Base-by-base conservation (phyloP, 148 eudicot species). In the Spergularia bocconei region DNA sequence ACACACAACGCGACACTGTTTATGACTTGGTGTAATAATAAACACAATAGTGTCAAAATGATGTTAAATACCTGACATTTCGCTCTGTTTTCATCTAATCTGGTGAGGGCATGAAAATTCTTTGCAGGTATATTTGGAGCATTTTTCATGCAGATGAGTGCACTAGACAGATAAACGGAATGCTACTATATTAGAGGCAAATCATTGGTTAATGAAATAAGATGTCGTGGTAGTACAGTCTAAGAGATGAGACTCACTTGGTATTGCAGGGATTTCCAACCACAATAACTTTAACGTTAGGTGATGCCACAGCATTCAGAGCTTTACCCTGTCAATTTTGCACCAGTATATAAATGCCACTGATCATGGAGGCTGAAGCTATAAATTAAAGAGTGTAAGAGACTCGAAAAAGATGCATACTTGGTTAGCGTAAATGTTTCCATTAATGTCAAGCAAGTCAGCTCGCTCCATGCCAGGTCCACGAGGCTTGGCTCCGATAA, bases 201-300 rank as follows among this genome's bases (percentile, higher is more conserved):
- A 14, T 0, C 17, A 21, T 33, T 14, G 17, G 2, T 51, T 3
- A 36, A 55, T n/a, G 50, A 13, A 19, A 38, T 25, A 2, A 5
- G 13, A 75, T 11, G 33, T 39, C 21, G 47, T 20, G 9, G 66
- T 2, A 10, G 7, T 50, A 50, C 4, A 13, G 19, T n/a, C 56
- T 16, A 63, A 75, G 17, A 50, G 15, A 44, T 23, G 21, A 57
- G 58, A 59, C 78, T 85, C 85, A 96, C 99, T 96, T 96, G 81
- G 99, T 96, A 75, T 96, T 96, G 86, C 99, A 96, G 48, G 99
- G 99, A 85, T 96, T 96, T 50, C 99, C 99, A 73, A 96, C 99
- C 13, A 96, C 93, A 48, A 96, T 76, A 72, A 96, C 99, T 79
- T 96, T 96, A 57, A 88, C 94, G 73, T 89, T 88, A 44, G 72